phyloP scores from a whole-genome alignment of 2,329 filamentous ascomycete genomes.

The Fusarium sp. region DNA sequence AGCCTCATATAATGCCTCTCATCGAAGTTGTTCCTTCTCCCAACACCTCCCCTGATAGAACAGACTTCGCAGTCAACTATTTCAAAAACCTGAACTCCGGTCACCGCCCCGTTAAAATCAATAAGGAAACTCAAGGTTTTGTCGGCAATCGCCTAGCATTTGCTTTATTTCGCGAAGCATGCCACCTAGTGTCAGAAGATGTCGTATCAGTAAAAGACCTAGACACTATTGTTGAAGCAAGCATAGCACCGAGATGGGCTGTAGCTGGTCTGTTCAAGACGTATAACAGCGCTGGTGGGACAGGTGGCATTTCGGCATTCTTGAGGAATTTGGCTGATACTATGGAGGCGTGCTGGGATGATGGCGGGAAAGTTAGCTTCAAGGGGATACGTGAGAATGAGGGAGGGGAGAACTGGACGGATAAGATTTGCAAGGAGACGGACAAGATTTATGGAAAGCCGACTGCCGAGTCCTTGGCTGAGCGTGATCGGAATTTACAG shows the following conservation, averaged over 20 bases:
- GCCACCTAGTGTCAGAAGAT: constrained; percentile 15
- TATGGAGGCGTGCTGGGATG: constrained; percentile 35
- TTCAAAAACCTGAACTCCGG: constrained; percentile 26
- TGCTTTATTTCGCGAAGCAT: constrained; percentile 31
- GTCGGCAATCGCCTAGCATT: constrained; percentile 35
- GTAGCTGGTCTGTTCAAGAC: constrained; percentile 39
- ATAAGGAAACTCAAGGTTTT: constrained; percentile 34
- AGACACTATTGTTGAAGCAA: constrained; percentile 41
- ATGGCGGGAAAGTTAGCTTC: constrained; percentile 17
- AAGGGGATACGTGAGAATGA: neutral
- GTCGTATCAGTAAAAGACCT: constrained; percentile 47
- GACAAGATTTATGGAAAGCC: constrained; percentile 25
- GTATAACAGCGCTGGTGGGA: constrained; percentile 38
- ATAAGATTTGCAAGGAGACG: constrained; percentile 22
- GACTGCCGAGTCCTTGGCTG: constrained; percentile 9
- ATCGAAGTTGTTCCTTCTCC: constrained; percentile 36
- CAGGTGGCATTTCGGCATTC: constrained; percentile 34
- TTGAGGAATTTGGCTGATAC: constrained; percentile 30
- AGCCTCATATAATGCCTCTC: constrained; percentile 39
- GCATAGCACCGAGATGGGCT: constrained; percentile 40
- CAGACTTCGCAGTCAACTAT: constrained; percentile 28
- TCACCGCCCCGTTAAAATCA: constrained; percentile 31
- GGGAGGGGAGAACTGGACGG: constrained; percentile 14
- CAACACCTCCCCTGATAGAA: constrained; percentile 3
- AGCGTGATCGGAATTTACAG: constrained; percentile 28